phyloP scores from a whole-genome alignment of 2,329 filamentous ascomycete species.

The Penicillium sumatraense region DNA sequence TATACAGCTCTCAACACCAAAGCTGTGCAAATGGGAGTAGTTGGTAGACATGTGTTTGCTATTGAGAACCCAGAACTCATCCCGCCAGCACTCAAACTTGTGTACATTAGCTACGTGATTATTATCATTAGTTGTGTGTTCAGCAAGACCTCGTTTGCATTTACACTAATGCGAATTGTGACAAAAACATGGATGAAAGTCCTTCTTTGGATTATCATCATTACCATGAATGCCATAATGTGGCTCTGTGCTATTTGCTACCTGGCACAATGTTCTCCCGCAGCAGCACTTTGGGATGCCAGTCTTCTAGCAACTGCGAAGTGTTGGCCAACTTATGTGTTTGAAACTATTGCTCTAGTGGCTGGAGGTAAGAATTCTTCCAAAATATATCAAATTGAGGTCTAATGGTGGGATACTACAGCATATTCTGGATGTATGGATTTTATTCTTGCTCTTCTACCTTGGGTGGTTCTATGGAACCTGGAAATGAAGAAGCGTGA shows the following conservation, averaged over 20 bases:
- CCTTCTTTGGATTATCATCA: constrained; percentile 29
- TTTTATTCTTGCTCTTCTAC: constrained; percentile 32
- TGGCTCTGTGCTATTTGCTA: constrained; percentile 26
- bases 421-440: constrained; percentile 31
- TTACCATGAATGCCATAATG: constrained; percentile 31
- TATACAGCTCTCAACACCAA: constrained; percentile 36
- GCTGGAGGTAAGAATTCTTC: constrained; percentile 21
- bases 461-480: constrained; percentile 30
- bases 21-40: constrained; percentile 32
- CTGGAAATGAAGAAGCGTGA: constrained; percentile 34
- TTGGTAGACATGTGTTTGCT: constrained; percentile 33
- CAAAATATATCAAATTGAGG: too few relatives aligned
- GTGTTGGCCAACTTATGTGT: constrained; percentile 24
- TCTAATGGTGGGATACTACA: background rate
- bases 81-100: constrained; percentile 17
- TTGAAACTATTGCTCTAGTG: constrained; percentile 24
- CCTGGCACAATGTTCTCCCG: constrained; percentile 25
- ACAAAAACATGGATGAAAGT: constrained; percentile 23
- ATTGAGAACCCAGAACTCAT: constrained; percentile 21
- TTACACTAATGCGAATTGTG: constrained; percentile 31
- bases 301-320: constrained; percentile 21
- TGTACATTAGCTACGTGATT: constrained; percentile 19
- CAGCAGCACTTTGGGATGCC: constrained; percentile 22
- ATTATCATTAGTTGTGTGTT: constrained; percentile 27
- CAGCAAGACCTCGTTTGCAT: constrained; percentile 31